phyloP scores from a whole-genome alignment of 768 basidiomycete species.

The Tricholoma terreum region DNA sequence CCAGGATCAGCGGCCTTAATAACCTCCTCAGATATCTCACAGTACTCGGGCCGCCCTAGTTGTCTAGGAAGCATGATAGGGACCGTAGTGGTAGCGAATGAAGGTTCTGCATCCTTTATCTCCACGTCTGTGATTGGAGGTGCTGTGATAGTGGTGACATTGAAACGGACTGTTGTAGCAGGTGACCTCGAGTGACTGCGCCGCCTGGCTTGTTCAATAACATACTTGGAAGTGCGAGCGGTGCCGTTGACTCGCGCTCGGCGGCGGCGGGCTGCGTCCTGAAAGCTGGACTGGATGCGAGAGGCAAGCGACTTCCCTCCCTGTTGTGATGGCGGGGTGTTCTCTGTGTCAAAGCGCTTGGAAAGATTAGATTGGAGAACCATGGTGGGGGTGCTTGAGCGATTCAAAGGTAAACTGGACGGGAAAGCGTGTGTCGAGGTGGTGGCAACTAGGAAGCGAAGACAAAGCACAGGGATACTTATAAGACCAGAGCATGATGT shows the following conservation, averaged over 20 bases:
- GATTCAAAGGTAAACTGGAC: neutral
- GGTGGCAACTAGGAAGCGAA: neutral
- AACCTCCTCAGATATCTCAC: conserved; percentile 43
- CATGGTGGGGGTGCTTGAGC: conserved; percentile 17
- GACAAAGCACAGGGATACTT: neutral
- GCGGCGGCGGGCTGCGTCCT: conserved; percentile 34
- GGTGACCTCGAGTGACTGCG: conserved; percentile 24
- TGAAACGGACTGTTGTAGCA: conserved; percentile 24
- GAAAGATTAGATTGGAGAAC: conserved; percentile 19
- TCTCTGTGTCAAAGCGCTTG: conserved; percentile 28
- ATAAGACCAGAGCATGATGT: neutral
- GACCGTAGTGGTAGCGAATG: conserved; percentile 24
- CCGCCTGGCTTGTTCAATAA: conserved; percentile 38
- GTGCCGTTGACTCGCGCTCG: conserved; percentile 33
- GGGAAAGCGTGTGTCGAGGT: neutral
- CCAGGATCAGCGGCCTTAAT: conserved; percentile 49
- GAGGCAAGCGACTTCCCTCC: conserved; percentile 16
- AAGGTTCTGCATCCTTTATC: conserved; percentile 26
- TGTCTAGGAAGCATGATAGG: conserved; percentile 46
- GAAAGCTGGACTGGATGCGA: conserved; percentile 18
- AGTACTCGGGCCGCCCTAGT: conserved; percentile 50
- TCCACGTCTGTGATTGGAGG: conserved; percentile 26
- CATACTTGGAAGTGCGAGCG: conserved; percentile 29
- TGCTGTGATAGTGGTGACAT: conserved; percentile 14
- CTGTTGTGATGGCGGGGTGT: conserved; percentile 26